Evolutionary conservation across 352 stramenopile genomes (phyloP).

Genomic region (Phytophthora colocasiae): DNA sequence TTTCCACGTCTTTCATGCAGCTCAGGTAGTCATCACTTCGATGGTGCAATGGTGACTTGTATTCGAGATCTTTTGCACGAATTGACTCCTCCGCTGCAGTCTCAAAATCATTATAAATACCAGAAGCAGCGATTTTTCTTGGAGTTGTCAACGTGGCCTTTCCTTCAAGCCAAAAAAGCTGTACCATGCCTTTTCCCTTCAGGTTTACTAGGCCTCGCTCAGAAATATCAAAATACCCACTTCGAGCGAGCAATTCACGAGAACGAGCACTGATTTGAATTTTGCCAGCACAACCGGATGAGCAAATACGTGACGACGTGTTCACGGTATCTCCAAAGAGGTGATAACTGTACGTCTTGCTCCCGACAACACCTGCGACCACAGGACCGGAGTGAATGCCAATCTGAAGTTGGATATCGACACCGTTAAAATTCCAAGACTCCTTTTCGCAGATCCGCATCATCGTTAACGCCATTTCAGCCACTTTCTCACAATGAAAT

Average conservation of each 20-base stretch:
- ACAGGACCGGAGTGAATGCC: slow-evolving; percentile 84
- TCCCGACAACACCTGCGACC: slow-evolving; percentile 84
- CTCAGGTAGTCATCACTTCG: slow-evolving; percentile 66
- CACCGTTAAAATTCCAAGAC: slow-evolving; percentile 72
- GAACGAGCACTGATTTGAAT: slow-evolving; percentile 77
- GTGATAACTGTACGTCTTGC: slow-evolving; percentile 85
- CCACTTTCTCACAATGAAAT: slow-evolving; percentile 77
- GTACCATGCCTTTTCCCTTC: slow-evolving; percentile 77
- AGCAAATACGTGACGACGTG: slow-evolving; percentile 83
- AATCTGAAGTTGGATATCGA: slow-evolving; percentile 84
- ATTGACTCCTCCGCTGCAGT: slow-evolving; percentile 61
- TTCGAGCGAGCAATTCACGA: slow-evolving; percentile 54
- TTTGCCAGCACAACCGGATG: slow-evolving; percentile 61
- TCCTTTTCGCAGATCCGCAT: slow-evolving; percentile 77
- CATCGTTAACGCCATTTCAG: slow-evolving; percentile 80
- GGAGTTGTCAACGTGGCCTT: slow-evolving; percentile 40
- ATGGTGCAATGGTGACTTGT: slow-evolving; percentile 45
- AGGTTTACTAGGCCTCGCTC: slow-evolving; percentile 75
- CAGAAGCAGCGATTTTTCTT: slow-evolving; percentile 25
- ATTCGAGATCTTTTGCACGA: slow-evolving; percentile 40
- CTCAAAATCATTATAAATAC: slow-evolving; percentile 50
- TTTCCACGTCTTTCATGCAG: slow-evolving; percentile 71
- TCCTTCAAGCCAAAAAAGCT: slow-evolving; percentile 73
- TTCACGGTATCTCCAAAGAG: slow-evolving; percentile 89
- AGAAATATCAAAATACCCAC: slow-evolving; percentile 56